phyloP scores from a whole-genome alignment of 148 eudicot genomes.

The Rhododendron vialii region DNA sequence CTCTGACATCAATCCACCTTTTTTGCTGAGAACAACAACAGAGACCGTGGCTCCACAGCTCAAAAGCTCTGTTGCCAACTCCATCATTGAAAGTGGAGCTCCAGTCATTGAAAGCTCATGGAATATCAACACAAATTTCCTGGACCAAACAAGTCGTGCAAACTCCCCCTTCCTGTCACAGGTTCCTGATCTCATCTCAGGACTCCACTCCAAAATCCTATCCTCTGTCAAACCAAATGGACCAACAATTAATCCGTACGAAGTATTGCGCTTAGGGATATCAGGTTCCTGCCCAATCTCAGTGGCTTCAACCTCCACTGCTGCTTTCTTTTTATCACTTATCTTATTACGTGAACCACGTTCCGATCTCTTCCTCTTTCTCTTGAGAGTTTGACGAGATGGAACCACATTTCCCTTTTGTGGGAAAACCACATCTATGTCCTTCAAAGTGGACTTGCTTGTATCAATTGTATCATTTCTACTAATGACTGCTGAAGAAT shows the following conservation, averaged over 20 bases:
- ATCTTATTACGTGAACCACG: conserved; percentile 44
- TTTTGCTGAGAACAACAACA: conserved; percentile 75
- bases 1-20: conserved; percentile 86
- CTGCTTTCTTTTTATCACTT: conserved; percentile 31
- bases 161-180: conserved; percentile 91
- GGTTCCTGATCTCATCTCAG: conserved; percentile 80
- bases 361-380: conserved; percentile 39
- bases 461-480: conserved; percentile 14
- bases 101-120: conserved; percentile 99
- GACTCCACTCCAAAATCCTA: conserved; percentile 86
- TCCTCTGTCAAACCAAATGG: conserved; percentile 89
- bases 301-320: conserved; percentile 21
- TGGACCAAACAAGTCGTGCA: conserved; percentile 94
- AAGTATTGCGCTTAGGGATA: conserved; percentile 55
- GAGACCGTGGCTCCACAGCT: conserved; percentile 97
- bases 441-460: conserved; percentile 21
- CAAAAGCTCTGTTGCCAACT: conserved; percentile 86
- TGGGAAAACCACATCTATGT: conserved; percentile 25
- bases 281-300: conserved; percentile 57
- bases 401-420: conserved; percentile 23
- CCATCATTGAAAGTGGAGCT: conserved; percentile 98
- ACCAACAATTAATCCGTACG: conserved; percentile 83
- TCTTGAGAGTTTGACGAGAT: conserved; percentile 22
- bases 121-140: conserved; percentile 80
- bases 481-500: conserved; percentile 20